Percentiles rank a stretch among this genome's conserved stretches.
Evolutionary conservation across 2,329 filamentous ascomycete genomes (phyloP).

Genomic region (Metarhizium brunneum): DNA sequence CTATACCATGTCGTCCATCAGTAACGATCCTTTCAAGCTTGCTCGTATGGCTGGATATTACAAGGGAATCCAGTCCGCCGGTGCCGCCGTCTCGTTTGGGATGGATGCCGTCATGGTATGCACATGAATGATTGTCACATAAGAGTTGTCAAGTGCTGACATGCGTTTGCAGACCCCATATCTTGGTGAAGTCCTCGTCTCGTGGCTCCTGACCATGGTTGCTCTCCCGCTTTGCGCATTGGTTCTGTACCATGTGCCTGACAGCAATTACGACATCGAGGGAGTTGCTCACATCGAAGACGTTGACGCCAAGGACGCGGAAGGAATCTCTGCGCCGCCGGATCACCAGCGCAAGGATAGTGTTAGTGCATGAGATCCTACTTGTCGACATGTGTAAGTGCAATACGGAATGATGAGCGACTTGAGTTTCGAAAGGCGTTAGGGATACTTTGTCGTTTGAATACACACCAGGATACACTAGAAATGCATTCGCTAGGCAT

Average conservation of each 20-base stretch:
- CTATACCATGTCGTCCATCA: constrained; percentile 67
- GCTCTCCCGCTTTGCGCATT: constrained; percentile 4
- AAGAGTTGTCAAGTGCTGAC: not conserved
- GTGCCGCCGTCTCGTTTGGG: constrained; percentile 43
- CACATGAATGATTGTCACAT: not conserved
- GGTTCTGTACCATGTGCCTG: constrained; percentile 3
- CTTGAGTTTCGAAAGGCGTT: too few relatives aligned
- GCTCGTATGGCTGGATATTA: constrained; percentile 73
- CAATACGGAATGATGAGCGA: too few relatives aligned
- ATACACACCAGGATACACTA: too few relatives aligned
- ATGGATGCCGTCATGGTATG: constrained; percentile 23
- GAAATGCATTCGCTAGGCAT: too few relatives aligned
- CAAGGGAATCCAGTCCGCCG: constrained; percentile 74
- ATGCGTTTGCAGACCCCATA: not conserved
- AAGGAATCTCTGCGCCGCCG: not conserved
- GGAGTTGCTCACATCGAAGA: not conserved
- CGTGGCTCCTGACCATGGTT: constrained; percentile 2
- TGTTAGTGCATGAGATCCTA: not conserved
- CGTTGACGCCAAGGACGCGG: not conserved
- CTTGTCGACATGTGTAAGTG: not conserved
- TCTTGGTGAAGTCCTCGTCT: constrained; percentile 5
- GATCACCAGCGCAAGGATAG: not conserved
- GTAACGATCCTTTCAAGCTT: constrained; percentile 63
- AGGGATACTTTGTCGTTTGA: too few relatives aligned
- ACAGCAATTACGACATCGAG: constrained; percentile 3